Percentiles rank a stretch among this genome's conserved stretches.
Conservation (phyloP, 129 eudicot genomes). For the Gnaphalium uliginosum region DNA sequence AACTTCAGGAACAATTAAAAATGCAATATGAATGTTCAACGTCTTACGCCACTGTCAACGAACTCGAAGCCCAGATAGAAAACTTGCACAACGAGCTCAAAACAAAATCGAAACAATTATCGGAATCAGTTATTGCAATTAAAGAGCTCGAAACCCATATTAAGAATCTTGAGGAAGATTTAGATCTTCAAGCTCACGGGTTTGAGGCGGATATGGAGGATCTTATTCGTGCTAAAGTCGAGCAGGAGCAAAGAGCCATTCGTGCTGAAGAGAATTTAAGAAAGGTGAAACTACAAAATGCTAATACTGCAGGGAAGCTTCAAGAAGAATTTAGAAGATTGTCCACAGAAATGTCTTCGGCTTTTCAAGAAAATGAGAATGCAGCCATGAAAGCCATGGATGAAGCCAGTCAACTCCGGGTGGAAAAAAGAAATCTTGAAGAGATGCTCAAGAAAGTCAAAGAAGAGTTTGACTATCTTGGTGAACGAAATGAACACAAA, state of each 20-base stretch:
- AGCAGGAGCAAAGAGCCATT: slow-evolving; percentile 84
- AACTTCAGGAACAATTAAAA: slow-evolving; percentile 79
- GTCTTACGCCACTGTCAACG: slow-evolving; percentile 44
- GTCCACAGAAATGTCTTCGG: slow-evolving; percentile 77
- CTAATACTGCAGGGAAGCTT: slow-evolving; percentile 72
- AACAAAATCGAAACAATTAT: slow-evolving; percentile 43
- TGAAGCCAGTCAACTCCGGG: slow-evolving; percentile 71
- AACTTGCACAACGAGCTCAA: slow-evolving; percentile 48
- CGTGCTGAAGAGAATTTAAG: slow-evolving; percentile 73
- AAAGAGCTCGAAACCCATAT: slow-evolving; percentile 60
- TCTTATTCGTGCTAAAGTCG: slow-evolving; percentile 61
- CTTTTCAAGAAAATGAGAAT: slow-evolving; percentile 80
- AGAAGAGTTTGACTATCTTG: slow-evolving; percentile 47
- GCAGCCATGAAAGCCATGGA: slow-evolving; percentile 67
- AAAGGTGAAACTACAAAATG: slow-evolving; percentile 69
- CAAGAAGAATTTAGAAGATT: slow-evolving; percentile 87
- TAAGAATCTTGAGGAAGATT: slow-evolving; percentile 66
- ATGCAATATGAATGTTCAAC: slow-evolving; percentile 87
- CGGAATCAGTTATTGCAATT: slow-evolving; percentile 39
- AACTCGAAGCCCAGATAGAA: slow-evolving; percentile 59
- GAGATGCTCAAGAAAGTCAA: slow-evolving; percentile 52
- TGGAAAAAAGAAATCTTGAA: slow-evolving; percentile 60
- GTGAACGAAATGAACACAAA: slow-evolving; percentile 51
- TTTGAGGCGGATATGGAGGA: slow-evolving; percentile 81
- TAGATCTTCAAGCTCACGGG: slow-evolving; percentile 65